Conservation (phyloP, 768 basidiomycete species). For the Boletus vinaceobasis region DNA sequence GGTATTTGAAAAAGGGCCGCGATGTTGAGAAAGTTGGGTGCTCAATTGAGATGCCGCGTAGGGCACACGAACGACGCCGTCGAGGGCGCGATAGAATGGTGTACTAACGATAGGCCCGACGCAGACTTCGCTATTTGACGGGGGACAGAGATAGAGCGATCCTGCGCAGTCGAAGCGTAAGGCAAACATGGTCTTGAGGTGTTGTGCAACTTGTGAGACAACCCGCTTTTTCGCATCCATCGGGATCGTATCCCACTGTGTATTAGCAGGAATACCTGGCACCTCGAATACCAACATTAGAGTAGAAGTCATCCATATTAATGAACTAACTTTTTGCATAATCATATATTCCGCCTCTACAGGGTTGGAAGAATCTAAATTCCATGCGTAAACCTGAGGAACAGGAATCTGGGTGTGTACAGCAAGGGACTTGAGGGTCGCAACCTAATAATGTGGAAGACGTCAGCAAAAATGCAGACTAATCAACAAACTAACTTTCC, state of each 20-base stretch:
- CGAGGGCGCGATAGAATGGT: conserved; percentile 1
- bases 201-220: neutral
- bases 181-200: neutral
- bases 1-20: neutral
- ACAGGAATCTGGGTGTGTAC: neutral
- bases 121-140: neutral
- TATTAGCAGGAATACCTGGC: neutral
- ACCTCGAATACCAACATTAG: neutral
- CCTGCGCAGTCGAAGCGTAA: neutral
- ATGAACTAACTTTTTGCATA: neutral
- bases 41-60: neutral
- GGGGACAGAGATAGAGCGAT: neutral
- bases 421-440: neutral
- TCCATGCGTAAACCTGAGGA: neutral
- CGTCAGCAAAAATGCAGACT: neutral
- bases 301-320: neutral
- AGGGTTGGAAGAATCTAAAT: neutral
- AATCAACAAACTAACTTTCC: too few relatives aligned
- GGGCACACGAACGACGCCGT: neutral
- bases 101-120: neutral
- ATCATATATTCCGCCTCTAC: neutral
- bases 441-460: neutral
- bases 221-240: neutral
- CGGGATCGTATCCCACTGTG: neutral
- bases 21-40: neutral